Evolutionary conservation across 495 filamentous ascomycete genomes (phyloP).

Genomic region (Neurospora sp.): DNA sequence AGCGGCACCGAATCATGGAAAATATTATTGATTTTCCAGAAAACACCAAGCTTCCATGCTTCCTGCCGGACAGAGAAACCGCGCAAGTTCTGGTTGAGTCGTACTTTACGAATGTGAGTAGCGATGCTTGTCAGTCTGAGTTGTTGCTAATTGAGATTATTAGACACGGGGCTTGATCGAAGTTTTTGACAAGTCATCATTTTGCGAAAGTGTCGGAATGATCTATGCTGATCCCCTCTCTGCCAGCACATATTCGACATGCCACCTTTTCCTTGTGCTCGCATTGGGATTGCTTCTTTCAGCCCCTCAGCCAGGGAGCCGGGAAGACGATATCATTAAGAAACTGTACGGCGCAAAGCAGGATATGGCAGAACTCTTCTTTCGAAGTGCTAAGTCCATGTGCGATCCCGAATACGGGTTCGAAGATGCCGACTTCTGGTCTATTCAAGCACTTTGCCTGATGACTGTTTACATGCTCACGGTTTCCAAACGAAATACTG

Average conservation of each 20-base stretch:
- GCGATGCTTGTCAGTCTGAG: slow-evolving; percentile 1
- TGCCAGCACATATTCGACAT: slow-evolving; percentile 39
- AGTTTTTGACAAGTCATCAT: slow-evolving; percentile 41
- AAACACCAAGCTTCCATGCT: slow-evolving; percentile 32
- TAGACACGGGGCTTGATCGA: slow-evolving; percentile 50
- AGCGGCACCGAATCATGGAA: slow-evolving; percentile 59
- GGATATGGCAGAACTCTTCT: slow-evolving; percentile 50
- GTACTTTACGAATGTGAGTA: slow-evolving; percentile 50
- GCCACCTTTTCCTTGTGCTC: slow-evolving; percentile 46
- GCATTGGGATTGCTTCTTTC: slow-evolving; percentile 50
- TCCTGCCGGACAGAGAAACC: slow-evolving; percentile 45
- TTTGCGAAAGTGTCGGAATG: slow-evolving; percentile 37
- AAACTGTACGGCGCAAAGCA: slow-evolving; percentile 33
- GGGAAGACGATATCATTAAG: slow-evolving; percentile 40
- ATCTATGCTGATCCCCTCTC: slow-evolving; percentile 45
- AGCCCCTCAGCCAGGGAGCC: slow-evolving; percentile 37
- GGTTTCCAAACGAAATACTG: slow-evolving; percentile 47
- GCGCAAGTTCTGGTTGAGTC: slow-evolving; percentile 45
- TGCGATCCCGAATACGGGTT: slow-evolving; percentile 45
- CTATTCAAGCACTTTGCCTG: slow-evolving; percentile 48
- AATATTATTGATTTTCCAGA: slow-evolving; percentile 41
- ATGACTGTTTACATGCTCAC: slow-evolving; percentile 53
- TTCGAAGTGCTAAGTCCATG: slow-evolving; percentile 45
- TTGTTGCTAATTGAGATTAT: slow-evolving; percentile 3
- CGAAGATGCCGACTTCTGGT: slow-evolving; percentile 55